A percentile compares a stretch with the other conserved stretches of the same genome.
phyloP scores from a whole-genome alignment of 768 basidiomycete species.

The Psilocybe azurescens region DNA sequence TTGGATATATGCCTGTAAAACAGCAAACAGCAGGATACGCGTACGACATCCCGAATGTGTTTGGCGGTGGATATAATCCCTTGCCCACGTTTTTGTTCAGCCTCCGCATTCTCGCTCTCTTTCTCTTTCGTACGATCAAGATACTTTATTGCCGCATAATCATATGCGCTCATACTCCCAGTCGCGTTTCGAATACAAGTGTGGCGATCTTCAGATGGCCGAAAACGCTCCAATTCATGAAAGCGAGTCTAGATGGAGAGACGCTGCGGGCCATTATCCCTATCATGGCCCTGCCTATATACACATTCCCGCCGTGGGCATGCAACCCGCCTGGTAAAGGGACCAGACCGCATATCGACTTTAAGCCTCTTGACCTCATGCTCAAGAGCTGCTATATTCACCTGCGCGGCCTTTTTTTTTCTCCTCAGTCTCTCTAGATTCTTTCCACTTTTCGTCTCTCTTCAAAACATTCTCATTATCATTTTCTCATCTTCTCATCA shows the following conservation, averaged over 20 bases:
- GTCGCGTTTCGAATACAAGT: slow-evolving; percentile 57
- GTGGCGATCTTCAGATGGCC: slow-evolving; percentile 50
- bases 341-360: slow-evolving; percentile 2
- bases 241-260: slow-evolving; percentile 48
- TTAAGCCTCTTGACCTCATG: slow-evolving; percentile 10
- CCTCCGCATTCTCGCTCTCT: slow-evolving; percentile 60
- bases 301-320: slow-evolving; percentile 45
- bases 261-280: slow-evolving; percentile 40
- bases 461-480: slow-evolving; percentile 27
- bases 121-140: slow-evolving; percentile 58
- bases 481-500: slow-evolving; percentile 19
- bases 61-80: slow-evolving; percentile 36
- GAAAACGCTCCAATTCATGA: slow-evolving; percentile 44
- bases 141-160: slow-evolving; percentile 48
- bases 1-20: slow-evolving; percentile 40
- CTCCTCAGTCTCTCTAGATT: slow-evolving; percentile 20
- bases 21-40: slow-evolving; percentile 41
- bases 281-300: slow-evolving; percentile 48
- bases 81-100: slow-evolving; percentile 39
- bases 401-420: slow-evolving; percentile 18
- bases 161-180: slow-evolving; percentile 69
- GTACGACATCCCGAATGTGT: slow-evolving; percentile 41
- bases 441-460: slow-evolving; percentile 29
- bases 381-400: slow-evolving; percentile 16
- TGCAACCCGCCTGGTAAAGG: slow-evolving; percentile 45